Evolutionary conservation across 1,139 yeast genomes (phyloP).

Genomic region (Nakaseomyces delphensis): DNA sequence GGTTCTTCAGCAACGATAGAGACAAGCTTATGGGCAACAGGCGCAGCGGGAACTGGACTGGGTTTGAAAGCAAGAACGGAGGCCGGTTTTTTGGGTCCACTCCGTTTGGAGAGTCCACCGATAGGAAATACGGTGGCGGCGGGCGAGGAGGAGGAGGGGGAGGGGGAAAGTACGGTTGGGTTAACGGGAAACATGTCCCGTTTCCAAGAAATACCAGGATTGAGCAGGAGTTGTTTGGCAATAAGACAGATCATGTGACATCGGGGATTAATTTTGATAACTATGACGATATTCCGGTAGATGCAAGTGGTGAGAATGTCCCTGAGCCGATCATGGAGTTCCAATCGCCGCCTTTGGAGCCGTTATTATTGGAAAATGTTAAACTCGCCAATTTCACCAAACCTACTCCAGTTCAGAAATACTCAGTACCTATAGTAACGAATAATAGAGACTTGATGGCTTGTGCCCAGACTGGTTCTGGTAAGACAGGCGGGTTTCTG

Average conservation of each 20-base stretch:
- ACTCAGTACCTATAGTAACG: constrained; percentile 93
- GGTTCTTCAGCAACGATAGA: constrained; percentile 4
- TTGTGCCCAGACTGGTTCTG: constrained; percentile 99
- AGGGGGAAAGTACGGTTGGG: constrained; percentile 42
- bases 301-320: constrained; percentile 87
- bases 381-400: constrained; percentile 76
- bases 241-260: constrained; percentile 70
- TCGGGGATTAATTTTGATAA: constrained; percentile 97
- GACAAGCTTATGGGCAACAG: constrained; percentile 1
- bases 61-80: constrained; percentile 11
- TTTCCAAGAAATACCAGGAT: constrained; percentile 60
- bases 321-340: constrained; percentile 86
- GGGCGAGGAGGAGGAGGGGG: constrained; percentile 11
- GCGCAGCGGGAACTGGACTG: no score
- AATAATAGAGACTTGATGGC: constrained; percentile 97
- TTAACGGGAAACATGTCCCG: constrained; percentile 81
- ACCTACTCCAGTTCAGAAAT: constrained; percentile 98
- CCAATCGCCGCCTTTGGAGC: constrained; percentile 85
- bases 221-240: constrained; percentile 83
- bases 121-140: constrained; percentile 12
- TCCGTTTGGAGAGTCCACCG: constrained; percentile 11
- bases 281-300: constrained; percentile 96
- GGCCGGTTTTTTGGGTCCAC: constrained; percentile 11
- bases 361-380: constrained; percentile 76
- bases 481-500: constrained; percentile 98